A percentile compares a stretch with the other conserved stretches of the same genome.
Evolutionary conservation across 257 asterid species (phyloP).

Genomic region (Anisodus tanguticus): DNA sequence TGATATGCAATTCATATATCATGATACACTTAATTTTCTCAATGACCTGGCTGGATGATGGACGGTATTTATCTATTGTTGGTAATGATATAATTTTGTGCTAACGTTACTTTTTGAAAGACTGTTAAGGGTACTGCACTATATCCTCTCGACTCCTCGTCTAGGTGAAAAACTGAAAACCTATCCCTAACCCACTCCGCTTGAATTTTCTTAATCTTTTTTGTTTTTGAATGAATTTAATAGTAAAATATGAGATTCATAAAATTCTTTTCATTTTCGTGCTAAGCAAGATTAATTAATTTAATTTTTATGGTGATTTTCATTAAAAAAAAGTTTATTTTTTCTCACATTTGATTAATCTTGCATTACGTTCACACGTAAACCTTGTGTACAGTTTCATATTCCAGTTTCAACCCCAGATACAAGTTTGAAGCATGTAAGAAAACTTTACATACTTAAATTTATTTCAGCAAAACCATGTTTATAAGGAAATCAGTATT

Average conservation of each 20-base stretch:
- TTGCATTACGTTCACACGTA: not conserved
- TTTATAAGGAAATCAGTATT: too few relatives aligned
- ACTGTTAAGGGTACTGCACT: too few relatives aligned
- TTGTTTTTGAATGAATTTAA: not conserved
- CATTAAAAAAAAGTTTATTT: not conserved
- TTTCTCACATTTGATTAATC: not conserved
- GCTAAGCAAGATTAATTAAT: not conserved
- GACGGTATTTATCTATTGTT: too few relatives aligned
- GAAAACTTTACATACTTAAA: not conserved
- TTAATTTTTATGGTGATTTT: not conserved
- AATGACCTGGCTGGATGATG: not conserved
- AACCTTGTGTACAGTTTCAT: not conserved
- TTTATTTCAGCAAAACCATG: not conserved
- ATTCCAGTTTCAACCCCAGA: not conserved
- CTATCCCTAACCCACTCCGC: too few relatives aligned
- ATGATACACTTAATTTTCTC: not conserved
- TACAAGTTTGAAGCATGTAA: constrained; percentile 25
- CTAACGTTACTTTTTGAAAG: too few relatives aligned
- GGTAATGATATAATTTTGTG: not conserved
- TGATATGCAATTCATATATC: not conserved
- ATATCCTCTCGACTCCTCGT: too few relatives aligned
- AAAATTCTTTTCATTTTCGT: not conserved
- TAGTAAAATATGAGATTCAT: not conserved
- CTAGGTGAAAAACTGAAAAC: too few relatives aligned
- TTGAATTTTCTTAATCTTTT: too few relatives aligned